Conservation (phyloP, 2,329 filamentous ascomycete species). For the Westerdykella aurantiaca region DNA sequence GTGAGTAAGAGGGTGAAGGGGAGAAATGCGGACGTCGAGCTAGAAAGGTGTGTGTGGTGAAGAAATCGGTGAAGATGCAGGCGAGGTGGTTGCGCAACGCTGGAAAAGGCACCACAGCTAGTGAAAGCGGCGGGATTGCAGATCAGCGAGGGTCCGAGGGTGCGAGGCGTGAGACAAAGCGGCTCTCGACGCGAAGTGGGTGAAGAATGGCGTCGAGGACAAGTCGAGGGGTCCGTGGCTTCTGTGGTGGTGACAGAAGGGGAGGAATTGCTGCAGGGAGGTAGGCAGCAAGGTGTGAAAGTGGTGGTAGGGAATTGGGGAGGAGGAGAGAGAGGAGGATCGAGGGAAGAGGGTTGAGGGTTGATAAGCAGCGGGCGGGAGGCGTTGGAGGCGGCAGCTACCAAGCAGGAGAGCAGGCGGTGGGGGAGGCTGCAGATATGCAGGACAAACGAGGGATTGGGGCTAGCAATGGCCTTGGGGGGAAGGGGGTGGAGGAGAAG, state of each 20-base stretch:
- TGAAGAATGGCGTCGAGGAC: not conserved
- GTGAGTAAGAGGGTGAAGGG: constrained; percentile 4
- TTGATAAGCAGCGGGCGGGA: constrained; percentile 11
- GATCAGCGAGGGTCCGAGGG: constrained; percentile 6
- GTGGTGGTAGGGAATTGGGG: not conserved
- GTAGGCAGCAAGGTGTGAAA: not conserved
- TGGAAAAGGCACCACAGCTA: constrained; percentile 32
- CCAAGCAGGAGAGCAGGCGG: constrained; percentile 4
- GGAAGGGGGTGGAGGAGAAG: constrained; percentile 19
- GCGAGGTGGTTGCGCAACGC: not conserved
- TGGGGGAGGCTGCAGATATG: constrained; percentile 24
- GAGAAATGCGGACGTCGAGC: constrained; percentile 4
- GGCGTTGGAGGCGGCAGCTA: constrained; percentile 14
- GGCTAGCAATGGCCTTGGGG: constrained; percentile 30
- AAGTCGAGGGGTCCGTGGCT: constrained; percentile 17
- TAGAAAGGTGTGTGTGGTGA: constrained; percentile 6
- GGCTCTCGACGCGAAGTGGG: not conserved
- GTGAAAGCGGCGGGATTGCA: constrained; percentile 36
- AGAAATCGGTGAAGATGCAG: not conserved
- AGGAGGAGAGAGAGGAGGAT: constrained; percentile 5
- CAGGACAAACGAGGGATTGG: constrained; percentile 9
- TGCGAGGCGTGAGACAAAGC: not conserved
- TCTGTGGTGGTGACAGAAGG: constrained; percentile 12
- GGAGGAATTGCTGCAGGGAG: not conserved
- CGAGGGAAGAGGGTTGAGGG: constrained; percentile 16